Evolutionary conservation across 2,329 filamentous ascomycete genomes (phyloP), one percentile per base, ranked within the genome.

Genomic region (Paecilomyces formosus): DNA sequence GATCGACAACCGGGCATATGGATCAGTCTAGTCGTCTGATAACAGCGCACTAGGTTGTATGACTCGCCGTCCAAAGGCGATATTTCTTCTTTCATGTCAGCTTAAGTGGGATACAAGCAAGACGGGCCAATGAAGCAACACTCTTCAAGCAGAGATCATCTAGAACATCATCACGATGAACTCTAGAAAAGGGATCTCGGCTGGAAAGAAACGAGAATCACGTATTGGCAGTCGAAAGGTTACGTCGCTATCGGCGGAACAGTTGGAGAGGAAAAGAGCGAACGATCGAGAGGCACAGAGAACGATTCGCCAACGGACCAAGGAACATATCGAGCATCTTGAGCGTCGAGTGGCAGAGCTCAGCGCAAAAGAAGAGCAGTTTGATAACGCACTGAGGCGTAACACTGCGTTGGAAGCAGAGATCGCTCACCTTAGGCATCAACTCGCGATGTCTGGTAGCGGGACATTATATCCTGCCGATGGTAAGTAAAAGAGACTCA

Each of bases 201-300:
- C 61, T 18, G 57, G 61, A n/a, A 73, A 66, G 58, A 73, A 68
- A 60, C 68, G 72, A 28, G 72, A 75, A 55, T 82, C 82, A 53
- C 76, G 82, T 68, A 80, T 81, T 35, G 82, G 82, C 11, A 82
- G 81, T 52, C 78, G 82, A 59, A 84, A 81, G 67, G 82, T 85
- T 50, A 80, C 79, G 39, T 81, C 81, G 9, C 73, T 85, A 57
- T 83, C 82, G 15, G 77, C 80, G 31, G 82, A 82, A 59, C 82
- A 85, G 65, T 73, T 85, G 54, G 82, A 85, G 64, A 74, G 82
- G 55, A 85, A 85, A 68, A 76, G 82, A 60, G 82, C 82, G 61
- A 85, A 85, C 68, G 82, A 85, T 68, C 77, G 82, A 61, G 82
- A 85, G 69, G 82, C 82, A 57, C 82, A 85, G 66, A 77, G 82